phyloP scores from a whole-genome alignment of 805 yeast species.

The Wickerhamiella alocasiicola region DNA sequence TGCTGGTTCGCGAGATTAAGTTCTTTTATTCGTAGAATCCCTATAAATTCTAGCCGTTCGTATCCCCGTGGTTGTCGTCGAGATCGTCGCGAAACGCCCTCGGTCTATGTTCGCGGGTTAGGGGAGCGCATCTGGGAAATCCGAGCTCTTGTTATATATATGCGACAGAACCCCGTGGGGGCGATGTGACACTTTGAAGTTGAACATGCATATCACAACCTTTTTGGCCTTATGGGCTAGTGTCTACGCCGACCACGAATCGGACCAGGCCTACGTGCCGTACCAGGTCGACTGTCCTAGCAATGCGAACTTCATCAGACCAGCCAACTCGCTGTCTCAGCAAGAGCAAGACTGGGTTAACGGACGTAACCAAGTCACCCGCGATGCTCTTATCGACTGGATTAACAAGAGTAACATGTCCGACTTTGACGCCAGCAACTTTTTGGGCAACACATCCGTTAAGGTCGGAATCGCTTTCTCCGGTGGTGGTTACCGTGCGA shows the following conservation, averaged over 20 bases:
- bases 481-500: constrained; percentile 89
- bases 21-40: too few species aligned
- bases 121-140: too few species aligned
- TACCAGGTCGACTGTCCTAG: constrained; percentile 35
- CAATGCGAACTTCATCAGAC: constrained; percentile 23
- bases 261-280: constrained; percentile 35
- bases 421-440: constrained; percentile 36
- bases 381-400: constrained; percentile 32
- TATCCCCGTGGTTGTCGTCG: too few species aligned
- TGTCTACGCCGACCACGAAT: neutral
- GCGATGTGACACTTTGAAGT: neutral
- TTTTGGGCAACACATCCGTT: constrained; percentile 25
- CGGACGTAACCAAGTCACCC: constrained; percentile 26
- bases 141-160: neutral
- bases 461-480: constrained; percentile 49
- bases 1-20: too few species aligned
- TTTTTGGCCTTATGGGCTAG: neutral
- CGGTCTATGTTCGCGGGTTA: too few species aligned
- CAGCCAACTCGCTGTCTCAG: constrained; percentile 23
- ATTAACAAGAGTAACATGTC: constrained; percentile 35
- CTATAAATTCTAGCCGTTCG: too few species aligned
- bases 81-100: too few species aligned
- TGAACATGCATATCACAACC: neutral
- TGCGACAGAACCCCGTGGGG: neutral
- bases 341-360: constrained; percentile 25